Evolutionary conservation across 768 basidiomycete species (phyloP), one percentile per base, ranked within the genome.

Genomic region (Boletus rex-veris): DNA sequence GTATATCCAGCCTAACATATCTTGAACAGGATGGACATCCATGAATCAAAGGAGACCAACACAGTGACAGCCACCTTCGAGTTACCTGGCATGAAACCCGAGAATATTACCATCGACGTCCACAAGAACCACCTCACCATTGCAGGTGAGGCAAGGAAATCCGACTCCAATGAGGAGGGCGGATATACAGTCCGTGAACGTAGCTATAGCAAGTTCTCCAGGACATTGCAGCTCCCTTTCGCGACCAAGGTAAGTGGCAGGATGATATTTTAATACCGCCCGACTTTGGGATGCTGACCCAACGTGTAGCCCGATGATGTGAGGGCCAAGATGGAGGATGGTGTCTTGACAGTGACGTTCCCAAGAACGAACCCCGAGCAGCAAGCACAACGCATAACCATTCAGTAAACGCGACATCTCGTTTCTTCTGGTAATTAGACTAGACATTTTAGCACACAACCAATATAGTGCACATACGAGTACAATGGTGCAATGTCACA

Each of bases 51-150:
- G 15, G 71, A 74, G 0, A 61, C 64, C n/a, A 75, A 77, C 58
- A 53, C 59, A 21, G 75, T 82, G 33, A 80, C 77, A 4, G 80
- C 79, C 7, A 75, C 75, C 10, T 80, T 84, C 52, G 84, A 83
- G 59, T 65, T 82, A 2, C 83, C 83, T 5, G 81, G 82, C 5
- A 63, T 82, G 48, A 77, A 72, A 50, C 76, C 80, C 48, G 75
- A 78, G 40, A 71, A 76, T 44, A 70, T 83, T 45, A 59, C 67
- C 41, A 76, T 83, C 48, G 75, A 82, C 49, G 62, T 81, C 26
- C 73, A 75, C 38, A 73, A 79, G 54, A 71, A 74, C 53, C 73
- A 70, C 36, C 67, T 85, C 37, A 18, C 37, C 7, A 3, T 38
- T 18, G 14, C 37, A 7, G 15, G 37, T 4, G 37, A n/a, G 37